These are phyloP conservation scores for Cymbidium sinense DNA, from an alignment of 106 monocot genomes.

Conservation along the genomic window DNA sequence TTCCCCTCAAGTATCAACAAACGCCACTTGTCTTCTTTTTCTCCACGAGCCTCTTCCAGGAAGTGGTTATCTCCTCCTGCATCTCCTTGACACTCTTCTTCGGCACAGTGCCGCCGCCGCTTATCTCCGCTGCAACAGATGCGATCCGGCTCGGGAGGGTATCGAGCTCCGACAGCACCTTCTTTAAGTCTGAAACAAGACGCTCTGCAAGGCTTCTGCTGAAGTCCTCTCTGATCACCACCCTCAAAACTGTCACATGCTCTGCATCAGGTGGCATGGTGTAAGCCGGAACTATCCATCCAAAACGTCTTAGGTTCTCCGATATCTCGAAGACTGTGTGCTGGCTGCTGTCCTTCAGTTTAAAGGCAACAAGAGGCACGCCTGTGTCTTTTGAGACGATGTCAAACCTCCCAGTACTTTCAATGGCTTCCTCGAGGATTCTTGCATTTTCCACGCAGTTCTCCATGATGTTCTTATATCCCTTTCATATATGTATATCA, in stretches of 20 bases:
- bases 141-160: conserved; percentile 7
- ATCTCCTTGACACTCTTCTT: conserved; percentile 38
- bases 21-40: conserved; percentile 56
- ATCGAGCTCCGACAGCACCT: conserved; percentile 51
- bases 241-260: conserved; percentile 63
- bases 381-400: conserved; percentile 73
- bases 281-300: conserved; percentile 94
- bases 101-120: neutral
- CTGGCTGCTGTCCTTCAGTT: conserved; percentile 52
- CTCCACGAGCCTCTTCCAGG: conserved; percentile 34
- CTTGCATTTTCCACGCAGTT: conserved; percentile 72
- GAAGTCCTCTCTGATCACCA: conserved; percentile 88
- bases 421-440: conserved; percentile 45
- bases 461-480: conserved; percentile 75
- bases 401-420: conserved; percentile 48
- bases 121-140: neutral
- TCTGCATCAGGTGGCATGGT: conserved; percentile 75
- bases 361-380: conserved; percentile 74
- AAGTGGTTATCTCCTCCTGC: conserved; percentile 23
- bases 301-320: conserved; percentile 52
- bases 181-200: conserved; percentile 44
- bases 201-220: conserved; percentile 68
- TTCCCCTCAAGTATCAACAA: conserved; percentile 23
- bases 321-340: conserved; percentile 62
- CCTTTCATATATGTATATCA: conserved; percentile 23